phyloP scores from a whole-genome alignment of 2,329 filamentous ascomycete species.

The Penicillium frequentans region DNA sequence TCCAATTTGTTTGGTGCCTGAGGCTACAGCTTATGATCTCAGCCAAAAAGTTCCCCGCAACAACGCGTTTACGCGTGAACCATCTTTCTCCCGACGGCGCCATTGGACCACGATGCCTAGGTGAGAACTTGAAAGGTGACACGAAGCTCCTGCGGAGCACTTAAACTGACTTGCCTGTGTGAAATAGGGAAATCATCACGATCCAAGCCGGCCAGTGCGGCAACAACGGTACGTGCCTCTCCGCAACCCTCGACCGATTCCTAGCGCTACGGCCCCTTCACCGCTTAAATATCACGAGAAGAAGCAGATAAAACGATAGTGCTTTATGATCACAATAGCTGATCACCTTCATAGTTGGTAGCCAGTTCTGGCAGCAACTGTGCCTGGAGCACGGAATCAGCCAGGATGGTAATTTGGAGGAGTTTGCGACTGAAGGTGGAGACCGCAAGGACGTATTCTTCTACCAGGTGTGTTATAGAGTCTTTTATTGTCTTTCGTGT shows the following conservation, averaged over 20 bases:
- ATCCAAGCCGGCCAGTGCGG: conserved; percentile 98
- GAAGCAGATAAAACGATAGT: not conserved
- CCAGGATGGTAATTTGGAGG: conserved; percentile 93
- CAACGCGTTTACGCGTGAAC: conserved; percentile 37
- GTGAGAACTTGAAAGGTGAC: conserved; percentile 21
- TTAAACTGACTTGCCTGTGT: conserved; percentile 5
- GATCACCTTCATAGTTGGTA: conserved; percentile 67
- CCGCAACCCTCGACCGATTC: conserved; percentile 21
- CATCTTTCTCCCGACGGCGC: conserved; percentile 27
- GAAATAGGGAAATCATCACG: conserved; percentile 90
- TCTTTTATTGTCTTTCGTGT: not conserved
- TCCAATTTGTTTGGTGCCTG: conserved; percentile 19
- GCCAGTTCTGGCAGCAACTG: conserved; percentile 98
- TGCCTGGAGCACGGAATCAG: conserved; percentile 98
- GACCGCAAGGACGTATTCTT: conserved; percentile 99
- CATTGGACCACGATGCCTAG: conserved; percentile 39
- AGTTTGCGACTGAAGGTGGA: conserved; percentile 95
- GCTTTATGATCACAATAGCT: conserved; percentile 22
- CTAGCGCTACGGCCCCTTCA: not conserved
- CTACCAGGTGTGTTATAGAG: conserved; percentile 64
- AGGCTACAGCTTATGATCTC: conserved; percentile 21
- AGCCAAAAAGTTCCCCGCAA: conserved; percentile 33
- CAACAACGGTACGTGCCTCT: conserved; percentile 81
- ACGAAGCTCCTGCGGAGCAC: not conserved
- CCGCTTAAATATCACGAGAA: not conserved